Percentiles rank a stretch among this genome's conserved stretches.
Evolutionary conservation across 148 eudicot species (phyloP).

Genomic region (Fallopia convolvulus): DNA sequence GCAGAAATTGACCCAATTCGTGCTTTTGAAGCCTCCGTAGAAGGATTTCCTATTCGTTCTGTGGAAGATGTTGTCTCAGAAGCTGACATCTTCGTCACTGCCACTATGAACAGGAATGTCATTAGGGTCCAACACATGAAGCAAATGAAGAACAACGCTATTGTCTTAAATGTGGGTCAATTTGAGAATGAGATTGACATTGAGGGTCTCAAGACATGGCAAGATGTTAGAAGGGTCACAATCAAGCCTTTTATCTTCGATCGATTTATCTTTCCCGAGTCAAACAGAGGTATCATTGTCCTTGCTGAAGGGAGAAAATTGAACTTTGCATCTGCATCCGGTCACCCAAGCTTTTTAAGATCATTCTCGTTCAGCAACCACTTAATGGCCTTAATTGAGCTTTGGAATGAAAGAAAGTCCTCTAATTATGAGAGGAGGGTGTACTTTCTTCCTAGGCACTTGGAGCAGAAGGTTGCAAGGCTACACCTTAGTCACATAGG

Average conservation of each 20-base stretch:
- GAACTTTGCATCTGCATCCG: no score
- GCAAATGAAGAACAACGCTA: conserved; percentile 97
- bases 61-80: conserved; percentile 66
- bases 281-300: no score
- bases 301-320: no score
- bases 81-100: conserved; percentile 79
- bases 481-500: conserved; percentile 87
- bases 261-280: no score
- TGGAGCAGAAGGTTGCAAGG: conserved; percentile 91
- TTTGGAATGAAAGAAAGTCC: conserved; percentile 68
- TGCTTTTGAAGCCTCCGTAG: conserved; percentile 88
- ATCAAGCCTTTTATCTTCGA: conserved; percentile 35
- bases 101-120: conserved; percentile 95
- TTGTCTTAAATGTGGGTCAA: conserved; percentile 95
- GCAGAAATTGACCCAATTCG: conserved; percentile 86
- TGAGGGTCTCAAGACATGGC: conserved; percentile 76
- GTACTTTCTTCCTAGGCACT: conserved; percentile 87
- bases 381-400: conserved; percentile 90
- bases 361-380: conserved; percentile 96
- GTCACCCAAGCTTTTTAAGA: conserved; percentile 53
- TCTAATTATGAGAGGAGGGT: conserved; percentile 90
- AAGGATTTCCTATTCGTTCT: conserved; percentile 64
- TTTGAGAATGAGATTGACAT: conserved; percentile 93
- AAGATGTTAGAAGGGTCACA: conserved; percentile 73
- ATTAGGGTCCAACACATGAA: conserved; percentile 82